A percentile compares a stretch with the other conserved stretches of the same genome.
Conservation (phyloP, 345 rosid species). For the Sapria himalayana region DNA sequence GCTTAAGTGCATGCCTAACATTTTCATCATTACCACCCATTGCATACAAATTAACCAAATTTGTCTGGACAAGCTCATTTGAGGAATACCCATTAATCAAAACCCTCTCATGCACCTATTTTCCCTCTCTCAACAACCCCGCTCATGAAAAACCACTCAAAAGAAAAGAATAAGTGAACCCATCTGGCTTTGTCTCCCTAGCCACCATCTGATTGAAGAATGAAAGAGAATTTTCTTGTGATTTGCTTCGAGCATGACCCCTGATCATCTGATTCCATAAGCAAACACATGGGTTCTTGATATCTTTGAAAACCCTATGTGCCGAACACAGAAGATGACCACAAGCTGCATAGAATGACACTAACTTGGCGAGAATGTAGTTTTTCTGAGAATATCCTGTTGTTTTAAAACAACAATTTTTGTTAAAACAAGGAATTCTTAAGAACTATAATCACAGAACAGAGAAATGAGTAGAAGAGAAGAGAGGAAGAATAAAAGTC, state of each 20-base stretch:
- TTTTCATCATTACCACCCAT: conserved; percentile 1
- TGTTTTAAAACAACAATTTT: too few species aligned
- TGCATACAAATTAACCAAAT: conserved; percentile 24
- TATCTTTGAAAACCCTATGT: conserved; percentile 6
- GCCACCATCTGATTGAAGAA: conserved; percentile 20
- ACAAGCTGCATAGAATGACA: conserved; percentile 14
- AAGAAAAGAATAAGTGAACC: conserved; percentile 25
- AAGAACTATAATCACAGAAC: too few species aligned
- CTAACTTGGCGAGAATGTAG: conserved; percentile 14
- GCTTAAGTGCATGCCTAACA: conserved; percentile 9
- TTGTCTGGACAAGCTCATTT: conserved; percentile 20
- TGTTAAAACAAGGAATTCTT: too few species aligned
- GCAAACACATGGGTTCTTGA: conserved; percentile 16
- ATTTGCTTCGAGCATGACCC: conserved; percentile 15
- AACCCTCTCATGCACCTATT: conserved; percentile 27
- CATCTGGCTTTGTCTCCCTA: conserved; percentile 15
- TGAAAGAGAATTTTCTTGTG: conserved; percentile 11
- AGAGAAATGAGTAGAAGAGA: too few species aligned
- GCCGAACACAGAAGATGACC: conserved; percentile 10
- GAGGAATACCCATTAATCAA: conserved; percentile 18
- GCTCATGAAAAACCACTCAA: conserved; percentile 21
- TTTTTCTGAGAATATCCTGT: conserved; percentile 19
- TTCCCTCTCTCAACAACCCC: conserved; percentile 18
- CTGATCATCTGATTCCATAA: conserved; percentile 36
- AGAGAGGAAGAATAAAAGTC: too few species aligned